Base-by-base conservation (phyloP, 225 moss, liverwort and hornwort species). In the Straminergon stramineum region DNA sequence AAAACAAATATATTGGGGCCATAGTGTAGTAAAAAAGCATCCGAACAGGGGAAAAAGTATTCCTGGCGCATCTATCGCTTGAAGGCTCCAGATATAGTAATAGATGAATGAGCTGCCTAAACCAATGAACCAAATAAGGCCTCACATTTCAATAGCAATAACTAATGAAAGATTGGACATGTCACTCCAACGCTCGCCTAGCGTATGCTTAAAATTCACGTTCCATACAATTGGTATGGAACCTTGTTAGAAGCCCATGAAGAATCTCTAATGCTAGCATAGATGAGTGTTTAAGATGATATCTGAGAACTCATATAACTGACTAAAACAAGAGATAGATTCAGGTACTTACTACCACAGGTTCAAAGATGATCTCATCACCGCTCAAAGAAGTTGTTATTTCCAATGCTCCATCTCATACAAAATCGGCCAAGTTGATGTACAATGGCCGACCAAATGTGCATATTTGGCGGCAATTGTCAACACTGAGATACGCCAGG, bases 381-480 rank as follows among this genome's bases (percentile, higher is more conserved):
- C 53, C 73, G 53, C 82, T 90, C 66, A 74, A 79, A 82, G 84
- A 75, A 79, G 88, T 66, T 23, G 78, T 57, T 24, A 51, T 76
- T 89, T 71, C 89, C 81, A 62, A 43, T 77, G 16, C 43, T 83
- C 84, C 90, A 93, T 93, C 90, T 63, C 85, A 82, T 79, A 71
- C 71, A 82, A 85, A 88, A 86, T 90, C 75, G 53, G 34, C 80
- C 63, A 84, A 71, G 41, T 86, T 79, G 65, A 84, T 75, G 64
- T 81, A 43, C 90, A 92, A 68, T 55, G 86, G 90, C 82, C 89
- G 93, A 87, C 89, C 89, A 82, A 82, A 85, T 73, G 85, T 71
- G 88, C 94, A 93, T 86, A 90, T 90, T 81, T 88, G 71, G 79
- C 91, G 90, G 87, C 89, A 91, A 76, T 88, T 89, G 81, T 91